Evolutionary conservation across 768 basidiomycete genomes (phyloP).

Genomic region (Phlegmacium glaucopus): DNA sequence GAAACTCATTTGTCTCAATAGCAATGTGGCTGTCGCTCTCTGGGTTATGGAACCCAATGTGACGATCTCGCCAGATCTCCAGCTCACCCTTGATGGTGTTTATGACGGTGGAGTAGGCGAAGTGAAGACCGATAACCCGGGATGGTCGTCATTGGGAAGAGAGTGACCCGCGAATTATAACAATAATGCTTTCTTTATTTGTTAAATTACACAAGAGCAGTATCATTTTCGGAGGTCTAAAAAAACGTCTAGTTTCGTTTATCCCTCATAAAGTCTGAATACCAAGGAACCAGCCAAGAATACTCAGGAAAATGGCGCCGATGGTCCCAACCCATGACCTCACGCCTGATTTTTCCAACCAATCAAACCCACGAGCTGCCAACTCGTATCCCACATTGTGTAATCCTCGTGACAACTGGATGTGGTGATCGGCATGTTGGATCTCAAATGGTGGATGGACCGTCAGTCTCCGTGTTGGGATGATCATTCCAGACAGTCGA

Average conservation of each 20-base stretch:
- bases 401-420: constrained; percentile 17
- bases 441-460: constrained; percentile 43
- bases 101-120: constrained; percentile 67
- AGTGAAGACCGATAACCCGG: constrained; percentile 55
- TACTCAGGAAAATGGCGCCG: constrained; percentile 16
- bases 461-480: constrained; percentile 20
- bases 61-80: constrained; percentile 46
- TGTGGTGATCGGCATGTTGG: constrained; percentile 32
- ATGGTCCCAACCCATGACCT: constrained; percentile 27
- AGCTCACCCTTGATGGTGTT: constrained; percentile 51
- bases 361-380: constrained; percentile 34
- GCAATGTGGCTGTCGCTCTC: constrained; percentile 60
- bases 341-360: constrained; percentile 33
- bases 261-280: constrained; percentile 5
- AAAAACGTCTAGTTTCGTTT: no score
- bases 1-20: constrained; percentile 14
- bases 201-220: neutral
- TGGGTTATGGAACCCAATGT: constrained; percentile 60
- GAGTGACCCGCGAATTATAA: no score
- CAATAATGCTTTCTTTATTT: no score
- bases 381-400: constrained; percentile 13
- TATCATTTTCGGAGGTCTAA: no score
- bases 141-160: constrained; percentile 41
- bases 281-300: constrained; percentile 15
- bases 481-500: constrained; percentile 1